phyloP scores from a whole-genome alignment of 2,329 filamentous ascomycete genomes.

The Aspergillus fumigatus region DNA sequence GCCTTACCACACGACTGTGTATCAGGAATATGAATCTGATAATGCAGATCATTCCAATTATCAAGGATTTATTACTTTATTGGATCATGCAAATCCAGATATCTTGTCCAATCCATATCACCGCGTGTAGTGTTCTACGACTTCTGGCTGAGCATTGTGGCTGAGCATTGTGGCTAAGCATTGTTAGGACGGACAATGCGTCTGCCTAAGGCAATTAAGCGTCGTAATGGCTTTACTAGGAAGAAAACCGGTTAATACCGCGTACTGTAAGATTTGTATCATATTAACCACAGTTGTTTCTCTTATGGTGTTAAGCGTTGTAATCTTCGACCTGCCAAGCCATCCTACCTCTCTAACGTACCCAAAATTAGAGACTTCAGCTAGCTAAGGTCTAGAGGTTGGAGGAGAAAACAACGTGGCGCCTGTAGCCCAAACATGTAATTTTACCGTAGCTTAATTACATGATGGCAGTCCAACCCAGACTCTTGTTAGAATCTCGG shows the following conservation, averaged over 20 bases:
- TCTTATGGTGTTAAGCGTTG: not conserved
- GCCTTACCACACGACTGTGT: not conserved
- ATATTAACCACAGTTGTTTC: not conserved
- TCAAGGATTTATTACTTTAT: not conserved
- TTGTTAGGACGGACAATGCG: too few species aligned
- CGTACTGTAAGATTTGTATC: not conserved
- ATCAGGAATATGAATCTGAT: not conserved
- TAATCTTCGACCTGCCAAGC: not conserved
- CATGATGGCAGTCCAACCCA: constrained; percentile 6
- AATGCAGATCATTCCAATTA: not conserved
- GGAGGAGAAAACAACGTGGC: not conserved
- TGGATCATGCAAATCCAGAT: not conserved
- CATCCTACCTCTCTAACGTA: not conserved
- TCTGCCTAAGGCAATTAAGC: constrained; percentile 1
- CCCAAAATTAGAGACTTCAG: not conserved
- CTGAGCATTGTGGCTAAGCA: too few species aligned
- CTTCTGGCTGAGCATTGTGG: too few species aligned
- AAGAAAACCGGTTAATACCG: not conserved
- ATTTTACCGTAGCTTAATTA: constrained; percentile 4
- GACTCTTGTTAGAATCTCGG: constrained; percentile 10
- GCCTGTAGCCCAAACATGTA: not conserved
- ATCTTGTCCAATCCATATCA: not conserved
- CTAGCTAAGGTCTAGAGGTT: not conserved
- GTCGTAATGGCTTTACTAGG: not conserved
- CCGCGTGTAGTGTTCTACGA: not conserved